Evolutionary conservation across 441 rosid genomes (phyloP), one percentile per base, ranked within the genome.

Genomic region (Viola pubescens): DNA sequence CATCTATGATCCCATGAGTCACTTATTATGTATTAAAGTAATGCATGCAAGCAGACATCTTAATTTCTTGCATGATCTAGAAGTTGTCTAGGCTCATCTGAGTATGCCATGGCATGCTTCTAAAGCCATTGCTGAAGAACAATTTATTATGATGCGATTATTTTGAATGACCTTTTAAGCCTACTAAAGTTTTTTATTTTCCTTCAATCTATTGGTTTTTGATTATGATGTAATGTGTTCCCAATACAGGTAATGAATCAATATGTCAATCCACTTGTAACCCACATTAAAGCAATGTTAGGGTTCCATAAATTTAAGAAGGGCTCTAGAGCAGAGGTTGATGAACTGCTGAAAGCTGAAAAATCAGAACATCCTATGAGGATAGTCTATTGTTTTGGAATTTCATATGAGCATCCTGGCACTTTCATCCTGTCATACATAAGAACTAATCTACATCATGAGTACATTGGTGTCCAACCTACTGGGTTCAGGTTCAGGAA

Each of bases 401-500:
- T 91, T 57, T 85, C 90, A 26, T 90, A 94, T 51, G 97, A 94
- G 48, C 91, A 94, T 76, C 97, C 99, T 8, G 99, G 99, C 48
- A 90, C 97, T 13, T 91, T 91, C 61, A 85, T 88, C 72, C 78
- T 94, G 26, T 77, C 97, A 19, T 94, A 85, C 59, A 91, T 91
- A 66, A 70, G 99, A 76, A 74, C 91, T 47, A 88, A 91, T 71
- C 97, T 97, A 0, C 99, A 91, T 64, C 99, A 94, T 16, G 99
- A 94, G 67, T 91, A 94, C 62, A 76, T 94, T 16, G 97, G 99
- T 58, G 68, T 94, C n/a, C 91, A 91, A 72, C 99, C 99, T 45
- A 94, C 91, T 78, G 99, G 99, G 60, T 94, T 94, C 74, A 94
- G 88, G 82, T 94, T 94, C 67, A 75, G 97, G 64, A 91, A 91